Base-by-base conservation (phyloP, 1,284 basidiomycete species). In the Papiliotrema terrestris region DNA sequence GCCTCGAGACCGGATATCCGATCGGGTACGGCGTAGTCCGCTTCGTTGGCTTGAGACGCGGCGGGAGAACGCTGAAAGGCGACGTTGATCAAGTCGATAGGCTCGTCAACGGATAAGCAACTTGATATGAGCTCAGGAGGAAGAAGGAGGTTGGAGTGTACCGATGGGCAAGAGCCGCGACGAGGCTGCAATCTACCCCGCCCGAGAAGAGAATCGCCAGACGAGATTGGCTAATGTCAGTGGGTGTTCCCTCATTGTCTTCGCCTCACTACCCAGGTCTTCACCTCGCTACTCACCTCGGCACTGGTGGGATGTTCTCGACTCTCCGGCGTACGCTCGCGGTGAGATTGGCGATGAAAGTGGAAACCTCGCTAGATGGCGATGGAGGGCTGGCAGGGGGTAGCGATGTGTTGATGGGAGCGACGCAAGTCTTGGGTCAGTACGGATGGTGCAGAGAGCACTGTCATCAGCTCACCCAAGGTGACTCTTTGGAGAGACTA, bases 51-150 rank as follows among this genome's bases (percentile, higher is more conserved):
- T 32, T 32, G 29, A n/a, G 45, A 38, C 11, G 45, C 45, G 68
- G 87, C 86, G 3, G 89, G 83, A 11, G 91, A 91, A 67, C 96
- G 96, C 70, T 96, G 91, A 63, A 99, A 98, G 0, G 90, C 91
- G 3, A 99, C 93, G 66, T 98, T 98, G 22, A 99, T 78, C 0
- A 99, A 78, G 67, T 99, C 95, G 52, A 99, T 93, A 0, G 91
- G 86, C 69, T 92, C 89, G 38, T 81, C 79, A 6, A 75, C 53
- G 2, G 89, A 85, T 25, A 91, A 68, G 66, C 88, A 83, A 51
- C 89, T 91, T 11, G 45, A 50, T 46, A 52, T 52, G 13, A 54
- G 45, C 52, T 32, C 47, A 42, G 71, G 59, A 58, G 55, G 8
- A 53, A 17, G 22, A 54, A n/a, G 32, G 36, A 2, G 56, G 54